Conservation (phyloP, 2,329 filamentous ascomycete species). For the Calonectria multiphialidica region DNA sequence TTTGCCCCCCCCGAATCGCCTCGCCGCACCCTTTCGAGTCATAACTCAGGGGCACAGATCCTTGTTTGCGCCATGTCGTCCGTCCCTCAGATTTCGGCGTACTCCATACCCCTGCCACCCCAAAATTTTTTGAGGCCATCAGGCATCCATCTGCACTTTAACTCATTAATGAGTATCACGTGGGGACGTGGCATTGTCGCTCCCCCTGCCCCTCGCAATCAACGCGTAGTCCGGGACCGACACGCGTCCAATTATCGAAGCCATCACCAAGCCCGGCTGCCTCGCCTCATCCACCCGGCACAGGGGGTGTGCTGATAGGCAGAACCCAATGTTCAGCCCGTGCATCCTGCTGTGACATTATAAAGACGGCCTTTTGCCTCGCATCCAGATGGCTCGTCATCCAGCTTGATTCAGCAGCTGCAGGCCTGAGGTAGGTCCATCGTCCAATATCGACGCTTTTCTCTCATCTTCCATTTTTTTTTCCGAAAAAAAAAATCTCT, state of each 20-base stretch:
- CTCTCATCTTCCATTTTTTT: constrained; percentile 28
- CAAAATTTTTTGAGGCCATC: background rate
- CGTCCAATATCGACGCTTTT: constrained; percentile 26
- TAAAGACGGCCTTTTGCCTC: constrained; percentile 40
- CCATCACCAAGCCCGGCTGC: constrained; percentile 40
- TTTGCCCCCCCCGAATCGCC: constrained; percentile 1
- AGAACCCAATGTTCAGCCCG: constrained; percentile 36
- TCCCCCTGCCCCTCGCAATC: background rate
- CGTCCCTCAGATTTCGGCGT: constrained; percentile 17
- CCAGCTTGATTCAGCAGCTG: constrained; percentile 32
- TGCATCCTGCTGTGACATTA: constrained; percentile 38
- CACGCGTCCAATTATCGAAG: constrained; percentile 35
- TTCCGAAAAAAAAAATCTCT: background rate
- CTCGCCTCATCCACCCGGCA: constrained; percentile 32
- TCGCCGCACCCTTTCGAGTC: background rate
- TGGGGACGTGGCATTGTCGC: constrained; percentile 29
- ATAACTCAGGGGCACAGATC: constrained; percentile 15
- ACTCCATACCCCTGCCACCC: background rate
- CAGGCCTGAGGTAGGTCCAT: constrained; percentile 50
- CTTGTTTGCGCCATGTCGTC: constrained; percentile 6
- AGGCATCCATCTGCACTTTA: background rate
- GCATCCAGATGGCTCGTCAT: constrained; percentile 20
- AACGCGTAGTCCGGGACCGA: constrained; percentile 23
- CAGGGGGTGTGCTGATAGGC: constrained; percentile 39
- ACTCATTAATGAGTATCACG: constrained; percentile 30